Conservation (phyloP, 2,329 filamentous ascomycete species). For the Neofusicoccum laricinum region DNA sequence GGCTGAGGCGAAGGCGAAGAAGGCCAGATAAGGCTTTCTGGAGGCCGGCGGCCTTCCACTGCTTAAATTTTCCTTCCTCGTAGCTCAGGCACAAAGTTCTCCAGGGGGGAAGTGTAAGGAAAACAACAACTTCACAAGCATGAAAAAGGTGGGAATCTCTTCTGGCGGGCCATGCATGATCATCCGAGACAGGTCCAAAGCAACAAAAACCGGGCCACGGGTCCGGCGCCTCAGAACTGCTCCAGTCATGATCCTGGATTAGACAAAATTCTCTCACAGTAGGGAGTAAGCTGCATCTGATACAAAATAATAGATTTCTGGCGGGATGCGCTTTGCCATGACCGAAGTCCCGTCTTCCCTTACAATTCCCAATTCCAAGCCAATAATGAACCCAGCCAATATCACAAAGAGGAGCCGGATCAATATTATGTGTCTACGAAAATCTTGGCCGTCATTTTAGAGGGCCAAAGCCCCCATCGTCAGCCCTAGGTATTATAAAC, state of each 20-base stretch:
- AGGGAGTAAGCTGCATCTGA: background rate
- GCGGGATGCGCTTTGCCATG: background rate
- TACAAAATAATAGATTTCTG: background rate
- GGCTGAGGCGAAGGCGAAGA: slow-evolving; percentile 45
- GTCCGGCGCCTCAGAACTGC: too few relatives aligned
- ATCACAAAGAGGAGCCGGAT: background rate
- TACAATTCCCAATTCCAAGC: background rate
- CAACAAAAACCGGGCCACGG: too few relatives aligned
- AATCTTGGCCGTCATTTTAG: background rate
- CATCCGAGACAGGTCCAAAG: too few relatives aligned
- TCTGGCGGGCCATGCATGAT: too few relatives aligned
- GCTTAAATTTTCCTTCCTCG: too few relatives aligned
- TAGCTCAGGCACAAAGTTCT: too few relatives aligned
- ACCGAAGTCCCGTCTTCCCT: background rate
- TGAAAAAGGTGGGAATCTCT: too few relatives aligned
- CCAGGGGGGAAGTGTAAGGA: too few relatives aligned
- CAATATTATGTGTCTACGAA: slow-evolving; percentile 4
- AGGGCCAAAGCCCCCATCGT: background rate
- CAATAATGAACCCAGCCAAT: background rate
- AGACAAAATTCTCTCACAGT: background rate
- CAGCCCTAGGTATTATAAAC: background rate
- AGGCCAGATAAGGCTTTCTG: slow-evolving; percentile 24
- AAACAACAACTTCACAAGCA: too few relatives aligned
- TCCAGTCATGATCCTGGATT: too few relatives aligned
- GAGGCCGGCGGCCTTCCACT: too few relatives aligned